Evolutionary conservation across 371 early-diverging fungal genomes (phyloP).

Genomic region (Apophysomyces variabilis): DNA sequence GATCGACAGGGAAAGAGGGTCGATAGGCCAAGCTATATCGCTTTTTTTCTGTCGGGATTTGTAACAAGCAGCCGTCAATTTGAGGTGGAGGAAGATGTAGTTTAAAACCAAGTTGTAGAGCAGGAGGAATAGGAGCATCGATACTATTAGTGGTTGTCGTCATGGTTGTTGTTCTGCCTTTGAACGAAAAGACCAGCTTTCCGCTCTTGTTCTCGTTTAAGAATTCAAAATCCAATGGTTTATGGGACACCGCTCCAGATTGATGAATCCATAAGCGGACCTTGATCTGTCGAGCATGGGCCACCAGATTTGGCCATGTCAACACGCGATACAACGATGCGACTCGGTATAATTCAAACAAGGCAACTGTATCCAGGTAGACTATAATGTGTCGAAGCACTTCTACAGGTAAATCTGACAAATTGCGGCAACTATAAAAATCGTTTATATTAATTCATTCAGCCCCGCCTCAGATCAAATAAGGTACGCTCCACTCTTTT

Average conservation of each 20-base stretch:
- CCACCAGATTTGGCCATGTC: constrained; percentile 23
- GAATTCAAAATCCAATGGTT: constrained; percentile 26
- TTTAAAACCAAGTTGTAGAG: background rate
- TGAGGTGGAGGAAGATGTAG: constrained; percentile 18
- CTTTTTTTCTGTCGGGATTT: constrained; percentile 11
- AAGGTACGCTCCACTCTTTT: too few species aligned
- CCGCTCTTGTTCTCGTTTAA: constrained; percentile 8
- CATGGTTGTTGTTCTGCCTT: background rate
- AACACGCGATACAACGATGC: constrained; percentile 18
- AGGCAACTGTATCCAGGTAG: constrained; percentile 18
- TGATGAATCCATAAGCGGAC: constrained; percentile 31
- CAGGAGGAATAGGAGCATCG: background rate
- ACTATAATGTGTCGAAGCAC: constrained; percentile 17
- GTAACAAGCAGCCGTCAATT: constrained; percentile 26
- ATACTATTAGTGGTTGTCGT: too few species aligned
- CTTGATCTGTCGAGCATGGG: constrained; percentile 22
- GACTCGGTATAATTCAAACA: constrained; percentile 24
- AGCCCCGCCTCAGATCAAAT: background rate
- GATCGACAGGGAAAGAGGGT: background rate
- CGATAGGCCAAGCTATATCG: constrained; percentile 13
- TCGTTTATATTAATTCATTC: background rate
- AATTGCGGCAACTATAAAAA: background rate
- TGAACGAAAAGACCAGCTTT: constrained; percentile 22
- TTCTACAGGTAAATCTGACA: constrained; percentile 17
- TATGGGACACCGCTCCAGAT: constrained; percentile 13